These are phyloP conservation scores for Penicillium paxilli DNA, from an alignment of 495 filamentous ascomycete species.

Conservation along the genomic window DNA sequence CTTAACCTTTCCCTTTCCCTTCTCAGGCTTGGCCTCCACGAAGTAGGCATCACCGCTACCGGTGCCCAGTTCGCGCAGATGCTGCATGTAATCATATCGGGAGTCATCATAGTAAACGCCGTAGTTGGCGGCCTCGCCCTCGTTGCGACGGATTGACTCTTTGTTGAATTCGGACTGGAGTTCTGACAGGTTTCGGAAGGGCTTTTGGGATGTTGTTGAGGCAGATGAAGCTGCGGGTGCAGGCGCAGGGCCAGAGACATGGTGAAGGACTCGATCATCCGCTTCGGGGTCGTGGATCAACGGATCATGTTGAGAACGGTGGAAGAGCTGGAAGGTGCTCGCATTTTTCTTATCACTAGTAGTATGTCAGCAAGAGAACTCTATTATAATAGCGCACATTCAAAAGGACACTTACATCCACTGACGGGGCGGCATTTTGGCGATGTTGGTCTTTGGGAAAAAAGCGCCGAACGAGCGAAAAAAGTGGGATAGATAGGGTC, in stretches of 20 bases:
- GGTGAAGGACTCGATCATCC: slow-evolving; percentile 76
- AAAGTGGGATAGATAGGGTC: slow-evolving; percentile 39
- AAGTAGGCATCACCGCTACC: slow-evolving; percentile 65
- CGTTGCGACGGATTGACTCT: slow-evolving; percentile 73
- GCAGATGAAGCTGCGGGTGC: slow-evolving; percentile 27
- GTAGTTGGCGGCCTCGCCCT: slow-evolving; percentile 93
- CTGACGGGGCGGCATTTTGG: slow-evolving; percentile 71
- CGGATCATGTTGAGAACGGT: slow-evolving; percentile 96
- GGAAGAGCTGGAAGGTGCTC: slow-evolving; percentile 87
- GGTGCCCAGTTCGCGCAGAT: slow-evolving; percentile 81
- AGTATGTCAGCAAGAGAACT: slow-evolving; percentile 7
- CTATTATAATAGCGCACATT: no score
- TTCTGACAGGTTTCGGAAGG: slow-evolving; percentile 58
- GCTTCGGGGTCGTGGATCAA: slow-evolving; percentile 84
- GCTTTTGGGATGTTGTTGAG: slow-evolving; percentile 35
- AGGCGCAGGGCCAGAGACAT: slow-evolving; percentile 38
- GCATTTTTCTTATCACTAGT: slow-evolving; percentile 90
- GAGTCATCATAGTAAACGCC: slow-evolving; percentile 89
- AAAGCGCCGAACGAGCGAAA: slow-evolving; percentile 17
- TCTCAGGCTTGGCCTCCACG: slow-evolving; percentile 64
- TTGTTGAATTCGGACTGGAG: slow-evolving; percentile 75
- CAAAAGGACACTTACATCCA: slow-evolving; percentile 71
- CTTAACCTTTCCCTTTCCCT: slow-evolving; percentile 65
- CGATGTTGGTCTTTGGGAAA: slow-evolving; percentile 19
- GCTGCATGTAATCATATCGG: slow-evolving; percentile 99